phyloP scores from a whole-genome alignment of 129 eudicot species.

The Deinandra increscens region DNA sequence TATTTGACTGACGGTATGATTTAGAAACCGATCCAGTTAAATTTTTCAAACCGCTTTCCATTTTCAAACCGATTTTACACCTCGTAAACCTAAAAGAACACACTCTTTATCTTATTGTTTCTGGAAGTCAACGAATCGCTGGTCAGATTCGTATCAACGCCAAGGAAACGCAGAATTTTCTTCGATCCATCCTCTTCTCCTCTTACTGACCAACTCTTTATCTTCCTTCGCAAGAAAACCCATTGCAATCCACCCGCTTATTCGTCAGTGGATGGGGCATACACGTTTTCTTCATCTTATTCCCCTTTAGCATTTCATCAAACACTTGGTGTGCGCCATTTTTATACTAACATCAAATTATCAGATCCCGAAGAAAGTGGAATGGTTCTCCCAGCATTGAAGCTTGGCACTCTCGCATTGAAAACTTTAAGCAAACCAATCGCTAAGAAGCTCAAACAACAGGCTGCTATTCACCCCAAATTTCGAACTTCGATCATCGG shows the following conservation, averaged over 20 bases:
- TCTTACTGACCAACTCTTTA: background rate
- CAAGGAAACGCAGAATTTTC: background rate
- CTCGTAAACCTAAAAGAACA: no score
- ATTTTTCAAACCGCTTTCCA: no score
- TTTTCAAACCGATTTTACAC: no score
- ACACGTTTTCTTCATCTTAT: constrained; percentile 11
- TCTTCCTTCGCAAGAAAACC: constrained; percentile 25
- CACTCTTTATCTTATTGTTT: no score
- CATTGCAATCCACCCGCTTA: background rate
- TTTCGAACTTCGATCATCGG: constrained; percentile 62
- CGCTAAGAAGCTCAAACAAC: constrained; percentile 68
- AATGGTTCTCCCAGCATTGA: constrained; percentile 63
- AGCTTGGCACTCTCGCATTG: constrained; percentile 83
- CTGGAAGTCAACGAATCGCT: background rate
- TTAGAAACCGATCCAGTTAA: no score
- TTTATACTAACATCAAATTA: background rate
- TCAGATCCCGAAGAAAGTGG: constrained; percentile 20
- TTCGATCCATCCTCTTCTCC: background rate
- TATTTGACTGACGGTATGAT: no score
- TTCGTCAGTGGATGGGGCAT: constrained; percentile 5
- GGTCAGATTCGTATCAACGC: background rate
- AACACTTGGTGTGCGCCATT: constrained; percentile 29
- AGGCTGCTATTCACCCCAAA: constrained; percentile 74
- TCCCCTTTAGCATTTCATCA: constrained; percentile 3
- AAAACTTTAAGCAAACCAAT: constrained; percentile 85